phyloP scores from a whole-genome alignment of 768 basidiomycete genomes.

The Agrocybe praecox region DNA sequence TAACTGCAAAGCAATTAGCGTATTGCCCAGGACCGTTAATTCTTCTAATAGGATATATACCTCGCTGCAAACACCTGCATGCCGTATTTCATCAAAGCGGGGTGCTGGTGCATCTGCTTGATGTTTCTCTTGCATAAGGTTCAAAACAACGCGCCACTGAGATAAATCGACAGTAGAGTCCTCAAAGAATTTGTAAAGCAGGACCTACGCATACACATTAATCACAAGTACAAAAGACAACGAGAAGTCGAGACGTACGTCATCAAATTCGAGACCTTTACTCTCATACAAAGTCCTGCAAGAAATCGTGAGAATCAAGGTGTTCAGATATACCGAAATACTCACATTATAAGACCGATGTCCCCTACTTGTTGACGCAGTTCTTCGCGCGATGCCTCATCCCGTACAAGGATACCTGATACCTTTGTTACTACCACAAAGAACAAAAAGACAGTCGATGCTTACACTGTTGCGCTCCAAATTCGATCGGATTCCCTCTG shows the following conservation, averaged over 20 bases:
- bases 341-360: slow-evolving; percentile 62
- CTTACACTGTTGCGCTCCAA: slow-evolving; percentile 68
- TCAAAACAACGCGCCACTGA: slow-evolving; percentile 64
- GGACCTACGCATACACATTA: slow-evolving; percentile 45
- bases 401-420: slow-evolving; percentile 69
- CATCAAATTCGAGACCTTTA: slow-evolving; percentile 70
- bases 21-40: too few relatives aligned
- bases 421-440: neutral
- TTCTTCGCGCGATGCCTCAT: slow-evolving; percentile 50
- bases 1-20: slow-evolving; percentile 36
- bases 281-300: slow-evolving; percentile 59
- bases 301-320: neutral
- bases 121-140: slow-evolving; percentile 29
- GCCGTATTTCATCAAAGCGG: slow-evolving; percentile 49
- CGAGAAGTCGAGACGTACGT: slow-evolving; percentile 35
- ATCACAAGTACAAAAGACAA: neutral
- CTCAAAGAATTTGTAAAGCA: slow-evolving; percentile 75
- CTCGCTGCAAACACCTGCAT: slow-evolving; percentile 60
- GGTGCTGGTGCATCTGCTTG: slow-evolving; percentile 34
- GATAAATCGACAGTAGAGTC: slow-evolving; percentile 53
- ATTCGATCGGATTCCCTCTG: slow-evolving; percentile 53
- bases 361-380: slow-evolving; percentile 56
- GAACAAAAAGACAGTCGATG: neutral
- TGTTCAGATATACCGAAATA: neutral
- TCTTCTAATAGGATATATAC: slow-evolving; percentile 28